Conservation (phyloP, 176 grass and related monocot species). For the Aegilops longissima region DNA sequence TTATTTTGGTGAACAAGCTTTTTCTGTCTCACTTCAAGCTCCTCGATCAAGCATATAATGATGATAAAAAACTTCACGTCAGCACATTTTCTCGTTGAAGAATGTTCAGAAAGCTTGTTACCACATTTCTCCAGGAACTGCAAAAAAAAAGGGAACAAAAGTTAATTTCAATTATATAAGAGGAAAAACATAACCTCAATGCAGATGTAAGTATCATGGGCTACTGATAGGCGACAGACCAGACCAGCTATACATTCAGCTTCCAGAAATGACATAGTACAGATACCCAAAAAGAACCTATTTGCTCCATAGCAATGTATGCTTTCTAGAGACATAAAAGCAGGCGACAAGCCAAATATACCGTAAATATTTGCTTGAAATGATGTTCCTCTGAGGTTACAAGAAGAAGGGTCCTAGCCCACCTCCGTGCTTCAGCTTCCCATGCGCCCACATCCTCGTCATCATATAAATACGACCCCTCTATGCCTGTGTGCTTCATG, state of each 20-base stretch:
- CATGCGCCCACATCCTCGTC: slow-evolving; percentile 84
- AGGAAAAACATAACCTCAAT: background rate
- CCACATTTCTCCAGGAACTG: slow-evolving; percentile 60
- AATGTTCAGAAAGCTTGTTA: slow-evolving; percentile 55
- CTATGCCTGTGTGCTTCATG: slow-evolving; percentile 39
- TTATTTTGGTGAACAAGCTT: slow-evolving; percentile 25
- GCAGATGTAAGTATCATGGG: background rate
- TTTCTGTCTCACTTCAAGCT: slow-evolving; percentile 57
- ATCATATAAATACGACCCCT: slow-evolving; percentile 64
- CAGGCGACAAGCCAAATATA: slow-evolving; percentile 48
- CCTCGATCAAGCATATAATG: slow-evolving; percentile 77
- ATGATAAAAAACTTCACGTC: slow-evolving; percentile 71
- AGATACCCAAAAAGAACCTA: slow-evolving; percentile 6
- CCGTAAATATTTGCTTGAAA: slow-evolving; percentile 59
- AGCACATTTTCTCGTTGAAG: slow-evolving; percentile 40
- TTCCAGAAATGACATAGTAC: background rate
- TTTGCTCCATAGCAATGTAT: slow-evolving; percentile 5
- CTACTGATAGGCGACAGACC: background rate
- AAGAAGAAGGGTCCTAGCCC: slow-evolving; percentile 84
- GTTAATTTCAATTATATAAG: slow-evolving; percentile 6
- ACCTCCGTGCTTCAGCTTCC: slow-evolving; percentile 87
- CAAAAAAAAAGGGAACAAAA: slow-evolving; percentile 31
- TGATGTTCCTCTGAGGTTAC: slow-evolving; percentile 61
- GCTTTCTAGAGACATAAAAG: slow-evolving; percentile 32
- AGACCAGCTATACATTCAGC: background rate